A percentile compares a stretch with the other conserved stretches of the same genome.
Conservation (phyloP, 345 rosid species). For the Ceriops zippeliana region DNA sequence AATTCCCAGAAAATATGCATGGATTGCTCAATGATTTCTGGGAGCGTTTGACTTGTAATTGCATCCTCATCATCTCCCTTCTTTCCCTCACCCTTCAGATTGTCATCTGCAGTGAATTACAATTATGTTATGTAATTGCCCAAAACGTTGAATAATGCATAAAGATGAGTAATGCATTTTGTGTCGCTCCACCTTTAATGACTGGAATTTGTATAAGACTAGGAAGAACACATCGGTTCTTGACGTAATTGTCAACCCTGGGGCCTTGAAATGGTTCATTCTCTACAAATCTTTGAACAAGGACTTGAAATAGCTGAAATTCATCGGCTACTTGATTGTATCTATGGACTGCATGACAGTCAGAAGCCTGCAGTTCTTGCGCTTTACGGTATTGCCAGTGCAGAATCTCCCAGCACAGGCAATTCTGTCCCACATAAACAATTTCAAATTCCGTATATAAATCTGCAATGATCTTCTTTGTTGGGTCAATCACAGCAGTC, state of each 20-base stretch:
- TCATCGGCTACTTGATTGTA: constrained; percentile 23
- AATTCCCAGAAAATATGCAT: constrained; percentile 63
- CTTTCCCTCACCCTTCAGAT: constrained; percentile 11
- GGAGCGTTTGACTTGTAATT: constrained; percentile 19
- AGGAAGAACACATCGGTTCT: constrained; percentile 23
- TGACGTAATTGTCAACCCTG: constrained; percentile 19
- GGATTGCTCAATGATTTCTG: constrained; percentile 42
- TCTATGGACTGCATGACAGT: background rate
- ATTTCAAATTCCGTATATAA: constrained; percentile 26
- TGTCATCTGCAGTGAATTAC: constrained; percentile 15
- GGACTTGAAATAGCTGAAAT: constrained; percentile 22
- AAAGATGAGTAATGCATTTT: background rate
- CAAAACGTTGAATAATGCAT: constrained; percentile 10
- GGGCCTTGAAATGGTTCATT: constrained; percentile 27
- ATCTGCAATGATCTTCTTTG: constrained; percentile 39
- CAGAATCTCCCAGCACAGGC: constrained; percentile 27
- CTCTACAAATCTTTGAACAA: constrained; percentile 22
- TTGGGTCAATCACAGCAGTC: constrained; percentile 30
- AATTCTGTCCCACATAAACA: constrained; percentile 17
- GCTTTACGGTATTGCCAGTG: constrained; percentile 23
- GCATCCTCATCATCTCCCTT: constrained; percentile 13
- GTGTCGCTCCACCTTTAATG: constrained; percentile 8
- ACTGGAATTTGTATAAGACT: constrained; percentile 24
- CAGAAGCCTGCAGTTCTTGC: constrained; percentile 11
- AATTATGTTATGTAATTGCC: background rate